Percentiles rank a stretch among this genome's conserved stretches.
phyloP scores from a whole-genome alignment of 352 stramenopile species.

The Phytophthora uliginosa region DNA sequence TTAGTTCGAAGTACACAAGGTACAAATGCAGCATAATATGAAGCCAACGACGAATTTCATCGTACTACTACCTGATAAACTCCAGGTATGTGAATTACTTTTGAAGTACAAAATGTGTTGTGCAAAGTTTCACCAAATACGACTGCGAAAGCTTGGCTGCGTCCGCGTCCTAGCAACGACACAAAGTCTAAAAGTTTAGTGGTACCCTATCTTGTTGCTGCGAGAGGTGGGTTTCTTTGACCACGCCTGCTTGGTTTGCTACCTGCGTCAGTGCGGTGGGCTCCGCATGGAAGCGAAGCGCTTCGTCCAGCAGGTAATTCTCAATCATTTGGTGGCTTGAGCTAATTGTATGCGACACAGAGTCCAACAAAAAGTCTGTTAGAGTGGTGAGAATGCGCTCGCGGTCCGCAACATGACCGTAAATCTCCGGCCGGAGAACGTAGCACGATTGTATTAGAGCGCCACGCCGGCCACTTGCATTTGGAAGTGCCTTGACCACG shows the following conservation, averaged over 20 bases:
- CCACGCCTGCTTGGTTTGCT: constrained; percentile 12
- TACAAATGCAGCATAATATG: constrained; percentile 17
- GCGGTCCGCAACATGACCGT: constrained; percentile 69
- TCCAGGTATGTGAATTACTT: constrained; percentile 29
- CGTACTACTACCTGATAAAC: constrained; percentile 4
- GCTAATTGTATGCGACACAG: constrained; percentile 65
- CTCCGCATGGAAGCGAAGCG: constrained; percentile 24
- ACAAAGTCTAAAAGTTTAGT: constrained; percentile 30
- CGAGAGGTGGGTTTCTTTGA: constrained; percentile 21
- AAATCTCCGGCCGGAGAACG: constrained; percentile 68
- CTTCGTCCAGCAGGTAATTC: constrained; percentile 67
- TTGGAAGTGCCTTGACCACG: constrained; percentile 62
- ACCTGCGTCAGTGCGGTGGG: constrained; percentile 28
- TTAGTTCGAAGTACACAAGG: background rate
- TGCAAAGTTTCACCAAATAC: constrained; percentile 35
- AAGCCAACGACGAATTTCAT: constrained; percentile 4
- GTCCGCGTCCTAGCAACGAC: constrained; percentile 26
- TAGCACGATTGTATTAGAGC: constrained; percentile 83
- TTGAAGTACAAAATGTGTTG: constrained; percentile 38
- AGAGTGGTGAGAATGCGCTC: constrained; percentile 71
- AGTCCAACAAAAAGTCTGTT: constrained; percentile 78
- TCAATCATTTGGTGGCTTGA: constrained; percentile 81
- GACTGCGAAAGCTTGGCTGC: constrained; percentile 14
- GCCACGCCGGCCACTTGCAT: constrained; percentile 41
- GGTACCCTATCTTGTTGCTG: constrained; percentile 15